A percentile compares a stretch with the other conserved stretches of the same genome.
Evolutionary conservation across 129 eudicot genomes (phyloP).

Genomic region (Erigeron canadensis): DNA sequence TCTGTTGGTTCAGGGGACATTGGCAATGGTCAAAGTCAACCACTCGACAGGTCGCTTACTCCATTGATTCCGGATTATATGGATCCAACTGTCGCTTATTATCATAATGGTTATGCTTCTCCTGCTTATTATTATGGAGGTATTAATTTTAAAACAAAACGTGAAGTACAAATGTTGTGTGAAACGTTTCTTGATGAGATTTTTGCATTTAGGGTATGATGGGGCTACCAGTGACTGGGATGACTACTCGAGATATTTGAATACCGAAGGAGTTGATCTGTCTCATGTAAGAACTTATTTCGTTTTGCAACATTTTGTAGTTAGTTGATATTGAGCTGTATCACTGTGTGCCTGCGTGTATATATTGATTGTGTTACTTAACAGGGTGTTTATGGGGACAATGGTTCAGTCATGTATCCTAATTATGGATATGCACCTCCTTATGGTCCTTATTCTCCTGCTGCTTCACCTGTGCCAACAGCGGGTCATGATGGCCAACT

Average conservation of each 20-base stretch:
- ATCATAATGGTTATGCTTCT: conserved; percentile 45
- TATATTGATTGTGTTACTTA: neutral
- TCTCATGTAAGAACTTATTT: conserved; percentile 41
- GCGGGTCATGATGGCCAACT: conserved; percentile 65
- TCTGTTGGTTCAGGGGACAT: conserved; percentile 24
- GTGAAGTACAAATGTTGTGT: neutral
- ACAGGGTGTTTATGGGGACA: conserved; percentile 73
- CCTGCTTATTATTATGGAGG: conserved; percentile 54
- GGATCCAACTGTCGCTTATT: conserved; percentile 58
- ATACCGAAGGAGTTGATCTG: conserved; percentile 63
- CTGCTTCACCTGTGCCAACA: conserved; percentile 62
- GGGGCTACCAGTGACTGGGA: conserved; percentile 68
- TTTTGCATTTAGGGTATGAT: conserved; percentile 44
- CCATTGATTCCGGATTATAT: conserved; percentile 54
- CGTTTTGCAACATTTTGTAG: neutral
- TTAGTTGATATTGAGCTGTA: neutral
- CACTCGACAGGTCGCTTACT: conserved; percentile 55
- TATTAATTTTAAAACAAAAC: neutral
- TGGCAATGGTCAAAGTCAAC: conserved; percentile 47
- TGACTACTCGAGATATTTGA: conserved; percentile 56
- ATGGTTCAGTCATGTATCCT: conserved; percentile 62
- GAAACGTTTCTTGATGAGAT: neutral
- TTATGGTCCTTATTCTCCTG: conserved; percentile 70
- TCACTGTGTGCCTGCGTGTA: neutral
- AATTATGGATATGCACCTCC: conserved; percentile 65